Evolutionary conservation across 2,329 filamentous ascomycete species (phyloP).

Genomic region (Stenocarpella maydis): DNA sequence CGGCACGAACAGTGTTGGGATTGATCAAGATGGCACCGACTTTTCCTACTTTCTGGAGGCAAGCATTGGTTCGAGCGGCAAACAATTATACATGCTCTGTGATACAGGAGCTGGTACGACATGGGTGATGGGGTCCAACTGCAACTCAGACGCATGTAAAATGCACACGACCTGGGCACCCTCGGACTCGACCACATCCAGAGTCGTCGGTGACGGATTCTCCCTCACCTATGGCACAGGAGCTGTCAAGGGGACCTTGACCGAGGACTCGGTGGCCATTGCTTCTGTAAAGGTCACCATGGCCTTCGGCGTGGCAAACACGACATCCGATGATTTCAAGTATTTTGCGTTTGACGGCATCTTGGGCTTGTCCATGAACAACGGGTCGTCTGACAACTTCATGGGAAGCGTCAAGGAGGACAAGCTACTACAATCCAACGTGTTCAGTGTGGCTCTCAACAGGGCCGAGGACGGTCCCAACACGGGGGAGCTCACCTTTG

Average conservation of each 20-base stretch:
- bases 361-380: slow-evolving; percentile 75
- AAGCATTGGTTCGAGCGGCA: slow-evolving; percentile 61
- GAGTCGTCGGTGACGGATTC: slow-evolving; percentile 63
- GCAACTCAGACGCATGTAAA: slow-evolving; percentile 70
- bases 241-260: slow-evolving; percentile 71
- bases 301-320: slow-evolving; percentile 76
- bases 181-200: slow-evolving; percentile 70
- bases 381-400: slow-evolving; percentile 69
- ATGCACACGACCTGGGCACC: slow-evolving; percentile 75
- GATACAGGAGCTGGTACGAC: slow-evolving; percentile 76
- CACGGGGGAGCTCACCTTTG: slow-evolving; percentile 81
- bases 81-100: slow-evolving; percentile 67
- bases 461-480: slow-evolving; percentile 71
- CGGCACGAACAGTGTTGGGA: slow-evolving; percentile 58
- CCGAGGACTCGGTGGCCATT: slow-evolving; percentile 72
- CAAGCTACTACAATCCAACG: slow-evolving; percentile 66
- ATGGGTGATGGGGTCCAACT: slow-evolving; percentile 82
- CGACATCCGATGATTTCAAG: slow-evolving; percentile 76
- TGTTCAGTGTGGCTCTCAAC: slow-evolving; percentile 77
- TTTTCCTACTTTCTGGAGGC: slow-evolving; percentile 71
- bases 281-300: slow-evolving; percentile 71
- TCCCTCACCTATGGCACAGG: slow-evolving; percentile 81
- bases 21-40: slow-evolving; percentile 71
- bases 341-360: slow-evolving; percentile 90
- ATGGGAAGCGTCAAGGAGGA: slow-evolving; percentile 67